Evolutionary conservation across 2,329 filamentous ascomycete genomes (phyloP), one percentile per base, ranked within the genome.

Genomic region (Diaporthe longicolla): DNA sequence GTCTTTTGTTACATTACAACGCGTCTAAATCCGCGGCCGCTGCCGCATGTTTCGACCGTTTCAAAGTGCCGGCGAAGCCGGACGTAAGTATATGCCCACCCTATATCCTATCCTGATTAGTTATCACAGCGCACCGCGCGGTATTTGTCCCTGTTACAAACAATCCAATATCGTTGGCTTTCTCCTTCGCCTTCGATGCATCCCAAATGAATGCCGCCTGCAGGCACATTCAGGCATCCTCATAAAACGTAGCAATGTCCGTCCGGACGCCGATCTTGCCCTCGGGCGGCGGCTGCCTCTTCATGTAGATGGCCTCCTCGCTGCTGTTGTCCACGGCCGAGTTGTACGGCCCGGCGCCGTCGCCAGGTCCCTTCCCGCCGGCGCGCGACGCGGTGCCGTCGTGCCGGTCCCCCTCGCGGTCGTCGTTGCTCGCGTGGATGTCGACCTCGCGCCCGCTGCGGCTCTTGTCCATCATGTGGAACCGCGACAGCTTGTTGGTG

Each of bases 401-500:
- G 21, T 37, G 13, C 11, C 32, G 3, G 32, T 55, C 35, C 11
- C 21, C 55, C 15, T 3, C 29, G 55, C 48, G 43, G 32, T 40
- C 43, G 43, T 24, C 29, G n/a, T 26, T 19, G 65, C 57, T 26
- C 24, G 54, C 54, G 43, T 54, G 63, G n/a, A 68, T 68, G 48
- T 68, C 63, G 48, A 68, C 63, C 63, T 68, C 63, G 48, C 48
- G 63, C 63, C 63, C 61, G 43, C 63, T 63, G 43, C 58, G 48
- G n/a, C 59, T 17, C n/a, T 65, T 65, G 45, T 80, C 66, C 13
- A 73, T 72, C 73, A 75, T 70, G 19, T 73, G 74, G 69, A 75
- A 76, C 63, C 32, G 24, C 15, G 63, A 26, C 48, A 68, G 45
- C 63, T 54, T 68, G 29, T 68, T 68, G 3, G 48, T 29, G 63